Base-by-base conservation (phyloP, 2,329 filamentous ascomycete genomes). In the Apiospora pterosperma region DNA sequence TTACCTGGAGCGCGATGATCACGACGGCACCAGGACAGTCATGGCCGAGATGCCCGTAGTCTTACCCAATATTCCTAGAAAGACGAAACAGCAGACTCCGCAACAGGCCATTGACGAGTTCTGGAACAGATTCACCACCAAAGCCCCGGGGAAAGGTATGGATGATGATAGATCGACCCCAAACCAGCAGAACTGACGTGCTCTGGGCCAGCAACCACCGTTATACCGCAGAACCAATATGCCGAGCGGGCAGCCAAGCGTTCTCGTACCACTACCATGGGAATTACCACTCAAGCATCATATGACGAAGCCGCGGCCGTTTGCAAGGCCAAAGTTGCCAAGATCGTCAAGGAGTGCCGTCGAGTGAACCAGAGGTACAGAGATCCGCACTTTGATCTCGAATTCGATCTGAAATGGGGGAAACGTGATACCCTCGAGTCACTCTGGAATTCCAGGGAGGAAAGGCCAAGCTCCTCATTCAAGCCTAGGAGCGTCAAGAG, bases 351-450 rank as follows among this genome's bases (percentile, higher is more conserved):
- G 64, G 86, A 89, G 72, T 96, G 92, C 74, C 83, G 88, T 25
- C 85, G 91, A 10, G 82, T 93, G 64, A 97, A 97, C 76, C 90
- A 93, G 72, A 95, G 93, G 76, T 97, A 96, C 74, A 86, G 90
- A 19, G 92, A 96, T 73, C 87, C 89, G n/a, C 88, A 96, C 75
- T 97, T 97, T 73, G 91, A 97, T 74, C 88, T 97, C 62, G 92
- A 96, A 73, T 81, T 86, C 41, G 92, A 94, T 74, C 82, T 93
- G 67, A 91, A 92, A 77, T 80, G 81, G 41, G 77, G 79, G n/a
- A 76, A 74, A 6, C 78, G 79, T 48, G 82, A 87, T 70, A 86
- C 82, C 36, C 78, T 86, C 28, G 76, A 82, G 65, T 79, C 79
- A 39, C 78, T 83, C 23, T 72, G 74, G 69, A 80, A 83, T 69